A percentile compares a stretch with the other conserved stretches of the same genome.
Evolutionary conservation across 2,329 filamentous ascomycete species (phyloP).

Genomic region (Fusarium burgessii): DNA sequence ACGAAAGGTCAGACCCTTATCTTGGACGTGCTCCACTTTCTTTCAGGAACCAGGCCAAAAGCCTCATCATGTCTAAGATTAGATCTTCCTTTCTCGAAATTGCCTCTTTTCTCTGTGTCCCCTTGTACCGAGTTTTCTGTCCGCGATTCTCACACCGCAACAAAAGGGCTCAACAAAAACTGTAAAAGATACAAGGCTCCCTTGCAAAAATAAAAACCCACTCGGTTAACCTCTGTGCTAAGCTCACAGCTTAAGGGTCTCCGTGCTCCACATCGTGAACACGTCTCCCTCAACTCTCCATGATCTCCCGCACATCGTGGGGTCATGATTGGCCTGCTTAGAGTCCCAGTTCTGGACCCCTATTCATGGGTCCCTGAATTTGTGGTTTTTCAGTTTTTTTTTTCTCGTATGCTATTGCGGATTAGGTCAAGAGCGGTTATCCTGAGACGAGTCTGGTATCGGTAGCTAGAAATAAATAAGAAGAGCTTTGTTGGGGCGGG

Average conservation of each 20-base stretch:
- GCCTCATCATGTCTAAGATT: constrained; percentile 14
- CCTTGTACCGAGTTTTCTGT: too few relatives aligned
- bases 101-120: background rate
- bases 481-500: constrained; percentile 21
- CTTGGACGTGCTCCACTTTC: constrained; percentile 18
- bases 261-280: constrained; percentile 21
- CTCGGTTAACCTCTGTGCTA: constrained; percentile 25
- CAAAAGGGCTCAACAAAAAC: constrained; percentile 21
- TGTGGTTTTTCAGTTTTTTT: constrained; percentile 12
- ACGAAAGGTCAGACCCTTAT: constrained; percentile 22
- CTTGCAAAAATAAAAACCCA: constrained; percentile 2
- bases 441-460: constrained; percentile 18
- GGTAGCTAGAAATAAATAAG: constrained; percentile 19
- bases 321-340: constrained; percentile 32
- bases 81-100: constrained; percentile 3
- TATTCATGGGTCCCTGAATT: constrained; percentile 32
- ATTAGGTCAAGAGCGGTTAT: constrained; percentile 40
- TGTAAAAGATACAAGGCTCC: constrained; percentile 15
- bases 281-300: constrained; percentile 34
- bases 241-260: constrained; percentile 23
- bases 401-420: constrained; percentile 34
- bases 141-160: constrained; percentile 21
- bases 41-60: constrained; percentile 25
- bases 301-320: constrained; percentile 44
- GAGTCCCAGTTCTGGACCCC: constrained; percentile 40